Evolutionary conservation across 306 rosid species (phyloP).

Genomic region (Chamaecrista fasciculata): DNA sequence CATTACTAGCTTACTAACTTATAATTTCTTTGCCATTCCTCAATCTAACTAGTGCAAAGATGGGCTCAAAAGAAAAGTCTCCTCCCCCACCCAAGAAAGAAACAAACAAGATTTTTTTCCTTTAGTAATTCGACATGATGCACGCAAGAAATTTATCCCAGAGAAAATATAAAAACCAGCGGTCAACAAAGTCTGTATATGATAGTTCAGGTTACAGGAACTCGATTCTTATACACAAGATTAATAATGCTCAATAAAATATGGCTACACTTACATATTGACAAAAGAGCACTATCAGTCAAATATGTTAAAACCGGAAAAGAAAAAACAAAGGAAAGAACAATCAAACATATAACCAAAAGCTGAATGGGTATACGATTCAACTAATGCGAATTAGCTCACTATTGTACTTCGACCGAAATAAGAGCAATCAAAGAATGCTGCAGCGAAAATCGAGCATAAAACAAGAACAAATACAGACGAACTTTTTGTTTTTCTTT

Average conservation of each 20-base stretch:
- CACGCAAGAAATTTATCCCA: not conserved
- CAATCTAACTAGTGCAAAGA: slow-evolving; percentile 8
- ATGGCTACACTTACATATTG: too few relatives aligned
- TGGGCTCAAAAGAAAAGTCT: not conserved
- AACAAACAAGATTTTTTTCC: not conserved
- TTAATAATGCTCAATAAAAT: not conserved
- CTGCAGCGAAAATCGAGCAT: not conserved
- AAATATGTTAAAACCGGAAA: not conserved
- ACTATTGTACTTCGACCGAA: not conserved
- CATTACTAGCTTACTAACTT: not conserved
- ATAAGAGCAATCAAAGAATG: not conserved
- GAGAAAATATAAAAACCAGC: not conserved
- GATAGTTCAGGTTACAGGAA: not conserved
- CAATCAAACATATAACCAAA: not conserved
- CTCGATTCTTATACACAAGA: not conserved
- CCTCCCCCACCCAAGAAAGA: not conserved
- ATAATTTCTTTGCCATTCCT: not conserved
- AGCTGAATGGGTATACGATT: not conserved
- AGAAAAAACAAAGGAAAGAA: not conserved
- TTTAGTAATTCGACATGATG: not conserved
- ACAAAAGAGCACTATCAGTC: not conserved
- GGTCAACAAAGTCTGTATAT: not conserved
- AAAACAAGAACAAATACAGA: not conserved
- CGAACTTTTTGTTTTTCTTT: too few relatives aligned
- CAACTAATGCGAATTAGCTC: not conserved